Base-by-base conservation (phyloP, 192 early-diverging fungal genomes). In the Linnemannia elongata region DNA sequence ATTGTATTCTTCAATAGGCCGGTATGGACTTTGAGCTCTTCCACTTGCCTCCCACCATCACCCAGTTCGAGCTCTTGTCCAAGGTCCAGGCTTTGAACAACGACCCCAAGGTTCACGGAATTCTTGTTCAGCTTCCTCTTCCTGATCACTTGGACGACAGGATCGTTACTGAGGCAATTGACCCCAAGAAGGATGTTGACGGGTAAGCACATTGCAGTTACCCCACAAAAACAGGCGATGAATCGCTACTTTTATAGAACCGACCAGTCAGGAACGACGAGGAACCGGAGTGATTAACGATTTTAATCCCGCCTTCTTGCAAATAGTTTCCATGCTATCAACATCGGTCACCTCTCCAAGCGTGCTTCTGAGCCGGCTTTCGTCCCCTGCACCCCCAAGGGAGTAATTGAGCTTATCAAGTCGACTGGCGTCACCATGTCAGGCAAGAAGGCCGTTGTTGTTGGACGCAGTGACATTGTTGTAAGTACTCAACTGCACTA, bases 381-480 rank as follows among this genome's bases (percentile, higher is more conserved):
- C 90, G 89, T 96, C 55, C 95, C 98, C 20, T 99, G 98, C 91
- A 99, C 98, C 17, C 98, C 98, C 30, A 96, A 96, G 85, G 98
- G 98, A n/a, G 92, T 96, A 88, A 94, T 99, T 78, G 94, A 95
- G 88, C 92, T 99, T 71, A 92, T 99, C 68, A 91, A 93, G 85
- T 92, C 89, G 63, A 93, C 93, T 78, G 88, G 91, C 79, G 89
- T 98, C 44, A 76, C 94, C 38, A 84, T 97, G 38, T 90, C 89
- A 54, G 97, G 98, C 66, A 97, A 97, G 88, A 87, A 89, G 52
- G 98, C 98, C 20, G 97, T 97, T 18, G 98, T 99, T 38, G 90
- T 99, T 72, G 98, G 98, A 20, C 96, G 98, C 72, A 97, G 96
- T 92, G 98, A 99, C 87, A 98, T 99, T 91, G 98, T 99, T n/a